A percentile compares a stretch with the other conserved stretches of the same genome.
Conservation (phyloP, 768 basidiomycete species). For the Tephrocybe sp. region DNA sequence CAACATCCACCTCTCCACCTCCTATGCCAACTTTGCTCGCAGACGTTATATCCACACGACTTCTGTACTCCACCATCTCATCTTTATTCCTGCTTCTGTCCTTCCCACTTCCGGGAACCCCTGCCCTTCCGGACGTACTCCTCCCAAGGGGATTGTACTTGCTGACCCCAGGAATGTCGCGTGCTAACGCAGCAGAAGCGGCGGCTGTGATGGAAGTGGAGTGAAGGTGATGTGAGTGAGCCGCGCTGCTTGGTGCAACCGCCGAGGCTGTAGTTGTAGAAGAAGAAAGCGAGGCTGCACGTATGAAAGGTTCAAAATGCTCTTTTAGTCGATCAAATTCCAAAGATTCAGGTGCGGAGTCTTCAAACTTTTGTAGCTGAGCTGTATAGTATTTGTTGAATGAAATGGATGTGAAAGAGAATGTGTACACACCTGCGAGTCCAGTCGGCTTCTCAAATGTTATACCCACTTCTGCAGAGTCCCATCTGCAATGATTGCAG, state of each 20-base stretch:
- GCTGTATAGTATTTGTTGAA: constrained; percentile 45
- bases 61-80: constrained; percentile 76
- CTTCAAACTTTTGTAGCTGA: constrained; percentile 88
- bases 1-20: constrained; percentile 67
- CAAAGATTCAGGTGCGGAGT: constrained; percentile 76
- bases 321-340: constrained; percentile 96
- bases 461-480: constrained; percentile 86
- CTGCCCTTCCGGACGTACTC: constrained; percentile 39
- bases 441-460: constrained; percentile 97
- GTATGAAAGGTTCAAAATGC: constrained; percentile 94
- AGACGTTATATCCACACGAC: constrained; percentile 61
- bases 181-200: constrained; percentile 83
- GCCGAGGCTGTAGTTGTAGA: constrained; percentile 48
- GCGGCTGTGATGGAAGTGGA: constrained; percentile 84
- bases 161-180: constrained; percentile 80
- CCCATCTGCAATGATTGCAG: constrained; percentile 94
- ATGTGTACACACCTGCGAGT: constrained; percentile 66
- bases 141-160: constrained; percentile 69
- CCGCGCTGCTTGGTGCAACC: constrained; percentile 44
- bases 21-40: constrained; percentile 53
- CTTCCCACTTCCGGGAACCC: constrained; percentile 47
- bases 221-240: constrained; percentile 71
- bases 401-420: background rate
- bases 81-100: constrained; percentile 70
- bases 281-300: constrained; percentile 74